A percentile compares a stretch with the other conserved stretches of the same genome.
Conservation (phyloP, 2,329 filamentous ascomycete genomes). For the Talaromyces rugulosus region DNA sequence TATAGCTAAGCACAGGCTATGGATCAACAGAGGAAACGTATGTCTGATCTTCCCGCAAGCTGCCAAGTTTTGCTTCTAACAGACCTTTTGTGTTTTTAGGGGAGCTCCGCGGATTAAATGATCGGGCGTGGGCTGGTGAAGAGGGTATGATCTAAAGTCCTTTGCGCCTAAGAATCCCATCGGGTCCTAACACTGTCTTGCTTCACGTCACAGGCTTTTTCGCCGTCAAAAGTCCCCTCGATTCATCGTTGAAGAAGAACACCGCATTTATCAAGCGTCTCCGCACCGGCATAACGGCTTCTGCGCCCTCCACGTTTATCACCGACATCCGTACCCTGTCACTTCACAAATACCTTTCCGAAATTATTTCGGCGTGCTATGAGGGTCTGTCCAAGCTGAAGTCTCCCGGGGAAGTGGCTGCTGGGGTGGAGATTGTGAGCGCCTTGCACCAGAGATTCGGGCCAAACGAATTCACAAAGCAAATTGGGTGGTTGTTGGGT, state of each 20-base stretch:
- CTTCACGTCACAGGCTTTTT: conserved; percentile 63
- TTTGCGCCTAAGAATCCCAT: conserved; percentile 11
- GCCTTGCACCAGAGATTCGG: conserved; percentile 96
- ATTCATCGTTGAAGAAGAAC: conserved; percentile 96
- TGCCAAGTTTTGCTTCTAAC: background rate
- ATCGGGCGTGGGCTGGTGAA: conserved; percentile 82
- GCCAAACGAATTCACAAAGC: conserved; percentile 81
- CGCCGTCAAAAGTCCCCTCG: conserved; percentile 70
- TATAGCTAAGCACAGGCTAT: conserved; percentile 29
- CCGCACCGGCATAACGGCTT: conserved; percentile 77
- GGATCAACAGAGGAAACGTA: conserved; percentile 50
- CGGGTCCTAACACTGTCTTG: conserved; percentile 17
- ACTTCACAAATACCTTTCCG: conserved; percentile 92
- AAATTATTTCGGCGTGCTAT: conserved; percentile 93
- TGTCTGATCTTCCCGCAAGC: conserved; percentile 15
- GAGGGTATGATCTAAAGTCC: conserved; percentile 55
- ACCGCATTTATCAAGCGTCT: conserved; percentile 96
- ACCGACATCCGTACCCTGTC: conserved; percentile 87
- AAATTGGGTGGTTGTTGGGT: conserved; percentile 86
- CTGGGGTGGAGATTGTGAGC: conserved; percentile 87
- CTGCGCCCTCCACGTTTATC: conserved; percentile 77
- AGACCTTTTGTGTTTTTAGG: conserved; percentile 48
- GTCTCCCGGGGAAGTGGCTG: conserved; percentile 83
- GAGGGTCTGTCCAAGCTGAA: conserved; percentile 92
- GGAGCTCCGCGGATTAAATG: conserved; percentile 85